Evolutionary conservation across 345 rosid species (phyloP).

Genomic region (Lepidium africanum): DNA sequence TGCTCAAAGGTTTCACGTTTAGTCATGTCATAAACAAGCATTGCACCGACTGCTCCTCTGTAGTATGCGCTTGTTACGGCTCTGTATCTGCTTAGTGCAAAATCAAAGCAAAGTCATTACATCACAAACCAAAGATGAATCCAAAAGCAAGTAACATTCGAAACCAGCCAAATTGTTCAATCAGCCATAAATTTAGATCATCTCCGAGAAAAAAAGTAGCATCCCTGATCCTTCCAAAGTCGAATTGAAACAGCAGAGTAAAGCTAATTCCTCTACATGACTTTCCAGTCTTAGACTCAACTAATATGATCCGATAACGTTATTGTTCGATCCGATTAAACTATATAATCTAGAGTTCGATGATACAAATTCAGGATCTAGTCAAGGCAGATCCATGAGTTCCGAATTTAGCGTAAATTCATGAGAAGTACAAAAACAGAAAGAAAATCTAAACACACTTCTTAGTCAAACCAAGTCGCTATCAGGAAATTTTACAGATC

Average conservation of each 20-base stretch:
- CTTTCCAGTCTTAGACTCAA: neutral
- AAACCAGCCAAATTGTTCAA: neutral
- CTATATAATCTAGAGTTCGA: neutral
- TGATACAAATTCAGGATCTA: neutral
- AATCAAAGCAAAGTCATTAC: neutral
- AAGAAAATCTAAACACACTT: neutral
- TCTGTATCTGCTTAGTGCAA: conserved; percentile 44
- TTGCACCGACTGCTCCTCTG: conserved; percentile 90
- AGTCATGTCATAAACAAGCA: conserved; percentile 69
- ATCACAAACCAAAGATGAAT: neutral
- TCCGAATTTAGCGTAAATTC: neutral
- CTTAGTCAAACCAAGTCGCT: conserved; percentile 22
- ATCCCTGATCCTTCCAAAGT: neutral
- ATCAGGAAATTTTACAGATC: neutral
- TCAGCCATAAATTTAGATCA: neutral
- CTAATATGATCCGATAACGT: neutral
- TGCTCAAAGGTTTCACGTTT: conserved; percentile 75
- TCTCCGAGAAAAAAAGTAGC: neutral
- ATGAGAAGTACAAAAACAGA: neutral
- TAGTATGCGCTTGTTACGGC: conserved; percentile 86
- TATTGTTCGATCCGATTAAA: neutral
- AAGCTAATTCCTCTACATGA: neutral
- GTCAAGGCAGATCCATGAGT: neutral
- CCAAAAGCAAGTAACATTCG: neutral
- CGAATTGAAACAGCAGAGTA: neutral